phyloP scores from a whole-genome alignment of 2,329 filamentous ascomycete genomes.

The Microsporum canis region DNA sequence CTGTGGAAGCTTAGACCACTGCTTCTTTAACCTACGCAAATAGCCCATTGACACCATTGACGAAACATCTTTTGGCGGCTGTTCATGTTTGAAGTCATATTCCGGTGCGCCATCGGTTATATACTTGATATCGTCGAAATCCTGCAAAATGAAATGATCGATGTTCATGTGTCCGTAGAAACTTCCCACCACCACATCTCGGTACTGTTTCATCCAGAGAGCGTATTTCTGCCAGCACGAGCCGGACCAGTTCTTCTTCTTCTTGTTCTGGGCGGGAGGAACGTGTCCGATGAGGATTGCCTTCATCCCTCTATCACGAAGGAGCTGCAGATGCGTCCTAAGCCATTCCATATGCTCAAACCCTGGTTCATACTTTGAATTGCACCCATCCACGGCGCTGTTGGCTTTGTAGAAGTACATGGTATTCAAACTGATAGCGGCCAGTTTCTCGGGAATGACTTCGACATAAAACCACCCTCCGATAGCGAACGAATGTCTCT shows the following conservation, averaged over 20 bases:
- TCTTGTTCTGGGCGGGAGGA: conserved; percentile 72
- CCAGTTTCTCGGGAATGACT: conserved; percentile 72
- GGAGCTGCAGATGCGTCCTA: conserved; percentile 69
- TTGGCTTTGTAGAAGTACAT: conserved; percentile 94
- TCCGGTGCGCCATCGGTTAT: conserved; percentile 31
- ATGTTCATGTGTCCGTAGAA: conserved; percentile 97
- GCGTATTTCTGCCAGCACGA: conserved; percentile 98
- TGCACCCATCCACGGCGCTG: conserved; percentile 84
- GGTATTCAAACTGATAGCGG: conserved; percentile 90
- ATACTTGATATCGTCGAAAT: conserved; percentile 59
- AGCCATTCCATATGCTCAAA: conserved; percentile 96
- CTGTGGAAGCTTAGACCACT: conserved; percentile 66
- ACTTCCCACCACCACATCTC: conserved; percentile 70
- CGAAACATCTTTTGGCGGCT: conserved; percentile 37
- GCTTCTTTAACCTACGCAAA: conserved; percentile 60
- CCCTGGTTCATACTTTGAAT: conserved; percentile 65
- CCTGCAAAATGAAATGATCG: conserved; percentile 90
- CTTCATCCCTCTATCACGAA: conserved; percentile 79
- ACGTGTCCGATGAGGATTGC: conserved; percentile 91
- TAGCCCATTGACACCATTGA: conserved; percentile 64
- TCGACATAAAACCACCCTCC: conserved; percentile 94
- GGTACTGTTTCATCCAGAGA: conserved; percentile 78
- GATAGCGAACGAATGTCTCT: conserved; percentile 79
- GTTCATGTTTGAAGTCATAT: neutral
- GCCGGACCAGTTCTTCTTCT: conserved; percentile 87